phyloP scores from a whole-genome alignment of 2,329 filamentous ascomycete species.

The Beauveria australis region DNA sequence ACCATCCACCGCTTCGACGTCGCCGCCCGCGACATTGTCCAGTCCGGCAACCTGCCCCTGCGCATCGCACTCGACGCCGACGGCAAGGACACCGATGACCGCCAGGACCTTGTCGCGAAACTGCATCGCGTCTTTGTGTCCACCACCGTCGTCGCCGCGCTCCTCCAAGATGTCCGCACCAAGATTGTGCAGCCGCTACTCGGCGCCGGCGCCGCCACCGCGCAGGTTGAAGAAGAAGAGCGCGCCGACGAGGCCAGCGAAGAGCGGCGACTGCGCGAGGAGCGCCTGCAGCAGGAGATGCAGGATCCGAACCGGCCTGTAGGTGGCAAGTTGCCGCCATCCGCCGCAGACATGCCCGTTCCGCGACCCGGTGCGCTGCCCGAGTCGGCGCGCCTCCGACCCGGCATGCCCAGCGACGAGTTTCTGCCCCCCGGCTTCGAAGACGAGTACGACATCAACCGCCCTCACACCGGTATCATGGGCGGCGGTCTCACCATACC shows the following conservation, averaged over 20 bases:
- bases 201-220: conserved; percentile 68
- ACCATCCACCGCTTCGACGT: conserved; percentile 73
- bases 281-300: conserved; percentile 33
- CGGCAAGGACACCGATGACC: conserved; percentile 25
- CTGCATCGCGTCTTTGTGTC: conserved; percentile 65
- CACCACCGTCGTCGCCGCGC: conserved; percentile 54
- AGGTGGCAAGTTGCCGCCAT: conserved; percentile 28
- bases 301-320: conserved; percentile 24
- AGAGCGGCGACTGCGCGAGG: conserved; percentile 31
- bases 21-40: conserved; percentile 62
- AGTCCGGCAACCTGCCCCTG: conserved; percentile 46
- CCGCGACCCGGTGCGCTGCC: conserved; percentile 60
- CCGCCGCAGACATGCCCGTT: conserved; percentile 51
- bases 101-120: conserved; percentile 38
- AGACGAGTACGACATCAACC: conserved; percentile 79
- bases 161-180: conserved; percentile 65
- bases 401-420: conserved; percentile 53
- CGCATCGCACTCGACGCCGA: conserved; percentile 42
- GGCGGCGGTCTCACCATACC: conserved; percentile 22
- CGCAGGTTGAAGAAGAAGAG: conserved; percentile 49
- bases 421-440: conserved; percentile 88
- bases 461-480: conserved; percentile 37
- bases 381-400: conserved; percentile 47
- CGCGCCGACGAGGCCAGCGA: conserved; percentile 33
- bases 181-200: conserved; percentile 79